phyloP scores from a whole-genome alignment of 2,329 filamentous ascomycete species.

The Ascochyta rabiei region DNA sequence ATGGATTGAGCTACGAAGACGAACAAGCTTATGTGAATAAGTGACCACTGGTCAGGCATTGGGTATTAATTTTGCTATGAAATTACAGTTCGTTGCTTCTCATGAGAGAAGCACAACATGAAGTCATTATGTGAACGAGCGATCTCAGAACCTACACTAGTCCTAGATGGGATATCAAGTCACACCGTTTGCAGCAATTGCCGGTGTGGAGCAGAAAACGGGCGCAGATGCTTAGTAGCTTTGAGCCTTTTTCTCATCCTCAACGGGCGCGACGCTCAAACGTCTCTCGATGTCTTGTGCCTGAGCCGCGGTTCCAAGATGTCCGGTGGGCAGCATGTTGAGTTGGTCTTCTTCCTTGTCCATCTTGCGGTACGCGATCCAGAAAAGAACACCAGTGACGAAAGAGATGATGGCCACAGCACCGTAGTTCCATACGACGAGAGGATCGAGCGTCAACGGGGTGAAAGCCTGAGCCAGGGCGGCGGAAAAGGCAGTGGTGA shows the following conservation, averaged over 20 bases:
- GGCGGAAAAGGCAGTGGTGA: constrained; percentile 45
- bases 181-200: too few relatives aligned
- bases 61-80: constrained; percentile 11
- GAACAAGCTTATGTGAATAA: not conserved
- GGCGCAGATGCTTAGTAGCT: not conserved
- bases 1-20: too few relatives aligned
- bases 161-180: not conserved
- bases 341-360: constrained; percentile 46
- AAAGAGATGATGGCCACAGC: constrained; percentile 46
- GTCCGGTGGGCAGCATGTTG: constrained; percentile 48
- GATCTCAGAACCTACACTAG: not conserved
- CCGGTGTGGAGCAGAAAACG: not conserved
- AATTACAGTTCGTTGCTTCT: constrained; percentile 6
- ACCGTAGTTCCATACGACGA: constrained; percentile 45
- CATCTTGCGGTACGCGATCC: constrained; percentile 38
- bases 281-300: constrained; percentile 40
- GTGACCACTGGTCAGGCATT: not conserved
- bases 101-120: not conserved
- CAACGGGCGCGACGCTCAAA: constrained; percentile 17
- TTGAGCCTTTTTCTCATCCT: constrained; percentile 11
- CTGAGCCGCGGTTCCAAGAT: constrained; percentile 38
- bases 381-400: constrained; percentile 41
- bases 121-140: not conserved
- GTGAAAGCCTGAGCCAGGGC: constrained; percentile 40
- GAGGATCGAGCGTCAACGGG: constrained; percentile 35